Evolutionary conservation across 805 yeast species (phyloP).

Genomic region (Spathaspora hagerdaliae): DNA sequence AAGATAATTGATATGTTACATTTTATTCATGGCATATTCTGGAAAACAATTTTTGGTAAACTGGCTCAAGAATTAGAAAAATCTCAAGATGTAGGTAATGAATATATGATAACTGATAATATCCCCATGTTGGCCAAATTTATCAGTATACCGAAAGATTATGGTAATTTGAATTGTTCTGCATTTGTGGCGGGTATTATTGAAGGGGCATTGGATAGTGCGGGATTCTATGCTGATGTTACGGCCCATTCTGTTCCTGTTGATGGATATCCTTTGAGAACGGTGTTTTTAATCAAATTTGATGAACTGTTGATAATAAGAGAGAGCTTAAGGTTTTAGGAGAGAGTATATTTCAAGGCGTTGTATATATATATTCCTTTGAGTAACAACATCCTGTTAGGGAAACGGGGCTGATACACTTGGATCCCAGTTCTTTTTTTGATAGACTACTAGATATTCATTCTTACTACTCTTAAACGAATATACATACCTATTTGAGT

Average conservation of each 20-base stretch:
- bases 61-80: conserved; percentile 73
- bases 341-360: neutral
- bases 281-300: conserved; percentile 74
- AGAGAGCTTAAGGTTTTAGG: conserved; percentile 38
- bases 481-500: too few species aligned
- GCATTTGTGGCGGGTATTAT: conserved; percentile 83
- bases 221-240: conserved; percentile 70
- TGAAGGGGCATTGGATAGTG: conserved; percentile 74
- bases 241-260: conserved; percentile 77
- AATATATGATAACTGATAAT: conserved; percentile 76
- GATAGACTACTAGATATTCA: too few species aligned
- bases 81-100: conserved; percentile 64
- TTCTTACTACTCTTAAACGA: too few species aligned
- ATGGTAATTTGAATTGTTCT: conserved; percentile 71
- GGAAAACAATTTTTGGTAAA: conserved; percentile 72
- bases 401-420: too few species aligned
- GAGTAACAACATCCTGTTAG: too few species aligned
- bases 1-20: conserved; percentile 65
- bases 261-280: conserved; percentile 55
- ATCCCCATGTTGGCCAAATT: conserved; percentile 67
- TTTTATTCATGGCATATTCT: conserved; percentile 66
- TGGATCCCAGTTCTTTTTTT: too few species aligned
- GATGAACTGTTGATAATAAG: conserved; percentile 54
- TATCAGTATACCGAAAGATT: conserved; percentile 75
- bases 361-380: too few species aligned